A percentile compares a stretch with the other conserved stretches of the same genome.
These are phyloP conservation scores for Acacia acuminata DNA, from an alignment of 306 rosid species.

Conservation along the genomic window DNA sequence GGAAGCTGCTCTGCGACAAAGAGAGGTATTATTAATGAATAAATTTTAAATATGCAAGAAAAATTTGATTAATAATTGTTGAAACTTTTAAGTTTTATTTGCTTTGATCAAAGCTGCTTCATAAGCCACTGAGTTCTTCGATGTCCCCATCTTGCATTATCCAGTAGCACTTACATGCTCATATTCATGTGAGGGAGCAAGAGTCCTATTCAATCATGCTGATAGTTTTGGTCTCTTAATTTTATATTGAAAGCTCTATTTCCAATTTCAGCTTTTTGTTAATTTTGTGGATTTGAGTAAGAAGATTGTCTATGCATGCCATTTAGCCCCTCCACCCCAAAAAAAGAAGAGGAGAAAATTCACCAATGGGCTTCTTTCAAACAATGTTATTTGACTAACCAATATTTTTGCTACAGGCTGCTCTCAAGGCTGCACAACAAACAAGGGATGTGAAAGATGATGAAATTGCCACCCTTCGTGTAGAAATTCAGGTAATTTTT, in stretches of 20 bases:
- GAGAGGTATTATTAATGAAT: conserved; percentile 66
- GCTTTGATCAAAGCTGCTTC: conserved; percentile 29
- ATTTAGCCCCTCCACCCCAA: not conserved
- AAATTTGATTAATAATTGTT: not conserved
- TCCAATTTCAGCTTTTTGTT: conserved; percentile 12
- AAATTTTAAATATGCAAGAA: conserved; percentile 24
- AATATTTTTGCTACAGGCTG: conserved; percentile 67
- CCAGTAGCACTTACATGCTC: not conserved
- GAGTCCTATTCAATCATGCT: not conserved
- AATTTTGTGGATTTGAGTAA: not conserved
- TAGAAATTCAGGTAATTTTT: conserved; percentile 73
- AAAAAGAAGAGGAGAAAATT: not conserved
- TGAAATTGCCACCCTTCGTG: conserved; percentile 75
- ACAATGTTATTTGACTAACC: conserved; percentile 35
- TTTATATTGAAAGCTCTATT: conserved; percentile 23
- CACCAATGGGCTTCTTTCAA: conserved; percentile 26
- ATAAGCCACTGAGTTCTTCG: conserved; percentile 15
- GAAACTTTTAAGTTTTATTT: conserved; percentile 10
- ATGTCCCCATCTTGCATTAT: conserved; percentile 8
- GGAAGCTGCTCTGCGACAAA: conserved; percentile 94
- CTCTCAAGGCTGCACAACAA: conserved; percentile 90
- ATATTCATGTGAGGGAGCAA: conserved; percentile 5
- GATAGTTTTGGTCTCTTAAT: conserved; percentile 14
- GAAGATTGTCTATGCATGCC: not conserved
- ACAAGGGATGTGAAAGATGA: conserved; percentile 73